Evolutionary conservation across 1,284 basidiomycete genomes (phyloP).

Genomic region (Volvariella volvacea): DNA sequence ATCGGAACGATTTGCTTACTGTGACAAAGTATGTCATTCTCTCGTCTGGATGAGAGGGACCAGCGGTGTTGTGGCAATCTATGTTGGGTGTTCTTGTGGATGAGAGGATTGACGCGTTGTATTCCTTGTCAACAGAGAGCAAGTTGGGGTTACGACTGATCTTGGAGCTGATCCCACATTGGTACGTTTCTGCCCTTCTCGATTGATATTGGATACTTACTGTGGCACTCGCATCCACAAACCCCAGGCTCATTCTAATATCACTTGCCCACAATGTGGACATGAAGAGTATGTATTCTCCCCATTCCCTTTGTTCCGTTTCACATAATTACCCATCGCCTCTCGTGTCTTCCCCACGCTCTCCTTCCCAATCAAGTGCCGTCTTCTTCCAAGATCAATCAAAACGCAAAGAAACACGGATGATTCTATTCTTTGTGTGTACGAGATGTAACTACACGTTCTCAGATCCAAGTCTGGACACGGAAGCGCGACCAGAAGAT

Average conservation of each 20-base stretch:
- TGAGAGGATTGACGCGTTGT: neutral
- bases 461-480: slow-evolving; percentile 57
- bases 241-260: slow-evolving; percentile 72
- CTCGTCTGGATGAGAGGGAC: neutral
- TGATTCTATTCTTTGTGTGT: slow-evolving; percentile 93
- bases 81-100: too few species aligned
- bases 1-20: slow-evolving; percentile 89
- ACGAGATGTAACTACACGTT: slow-evolving; percentile 79
- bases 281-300: slow-evolving; percentile 73
- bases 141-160: slow-evolving; percentile 87
- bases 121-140: slow-evolving; percentile 60
- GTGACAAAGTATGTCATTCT: slow-evolving; percentile 85
- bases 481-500: slow-evolving; percentile 13
- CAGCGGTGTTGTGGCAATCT: neutral
- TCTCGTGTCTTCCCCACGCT: too few species aligned
- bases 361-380: slow-evolving; percentile 42
- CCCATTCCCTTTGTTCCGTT: too few species aligned
- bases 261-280: slow-evolving; percentile 63
- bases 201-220: neutral
- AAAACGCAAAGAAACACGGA: slow-evolving; percentile 84
- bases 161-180: slow-evolving; percentile 89
- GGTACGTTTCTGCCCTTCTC: slow-evolving; percentile 31
- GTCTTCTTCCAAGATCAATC: slow-evolving; percentile 95
- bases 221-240: slow-evolving; percentile 7
- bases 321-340: too few species aligned